Conservation (phyloP, 2,329 filamentous ascomycete genomes). For the Fulvia fulva region DNA sequence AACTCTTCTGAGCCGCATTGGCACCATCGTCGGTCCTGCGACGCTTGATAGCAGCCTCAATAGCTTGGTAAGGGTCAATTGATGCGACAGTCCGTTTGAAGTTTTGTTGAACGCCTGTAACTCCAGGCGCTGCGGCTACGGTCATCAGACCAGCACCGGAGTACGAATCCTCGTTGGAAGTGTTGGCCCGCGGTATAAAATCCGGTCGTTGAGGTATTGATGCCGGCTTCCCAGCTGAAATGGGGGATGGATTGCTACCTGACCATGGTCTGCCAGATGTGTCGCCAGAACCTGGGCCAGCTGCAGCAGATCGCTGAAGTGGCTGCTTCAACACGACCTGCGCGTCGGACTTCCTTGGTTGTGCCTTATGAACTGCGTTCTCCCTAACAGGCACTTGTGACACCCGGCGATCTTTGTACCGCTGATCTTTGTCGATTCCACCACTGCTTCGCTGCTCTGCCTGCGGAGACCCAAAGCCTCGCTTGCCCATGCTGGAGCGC, state of each 20-base stretch:
- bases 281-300: background rate
- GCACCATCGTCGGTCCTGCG: background rate
- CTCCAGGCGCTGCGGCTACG: background rate
- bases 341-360: background rate
- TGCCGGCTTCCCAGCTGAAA: background rate
- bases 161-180: background rate
- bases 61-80: conserved; percentile 2
- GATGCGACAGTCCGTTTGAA: background rate
- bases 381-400: background rate
- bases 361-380: background rate
- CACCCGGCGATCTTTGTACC: background rate
- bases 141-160: background rate
- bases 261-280: background rate
- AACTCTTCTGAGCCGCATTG: background rate
- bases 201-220: background rate
- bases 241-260: background rate
- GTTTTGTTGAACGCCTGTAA: background rate
- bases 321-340: background rate
- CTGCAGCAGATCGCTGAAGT: background rate
- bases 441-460: background rate
- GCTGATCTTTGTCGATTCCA: background rate
- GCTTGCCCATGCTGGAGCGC: background rate
- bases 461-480: background rate
- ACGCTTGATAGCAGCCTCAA: conserved; percentile 2
- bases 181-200: background rate